Percentiles rank a stretch among this genome's conserved stretches.
Conservation (phyloP, 2,329 filamentous ascomycete genomes). For the Exophiala xenobiotica region DNA sequence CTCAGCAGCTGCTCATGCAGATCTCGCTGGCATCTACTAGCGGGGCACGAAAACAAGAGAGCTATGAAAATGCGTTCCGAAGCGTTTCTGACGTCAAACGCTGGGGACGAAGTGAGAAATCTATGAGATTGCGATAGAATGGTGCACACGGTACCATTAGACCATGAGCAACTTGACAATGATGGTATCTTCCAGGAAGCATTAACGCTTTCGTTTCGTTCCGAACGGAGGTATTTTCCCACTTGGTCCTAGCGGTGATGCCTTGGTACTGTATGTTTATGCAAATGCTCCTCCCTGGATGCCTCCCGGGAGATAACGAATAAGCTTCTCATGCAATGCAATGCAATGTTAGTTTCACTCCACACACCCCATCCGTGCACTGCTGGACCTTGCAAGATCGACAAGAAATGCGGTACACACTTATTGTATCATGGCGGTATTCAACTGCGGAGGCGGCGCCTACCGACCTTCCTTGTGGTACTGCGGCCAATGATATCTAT, state of each 20-base stretch:
- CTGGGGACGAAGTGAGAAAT: no score
- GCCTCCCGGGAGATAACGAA: neutral
- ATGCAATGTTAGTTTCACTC: neutral
- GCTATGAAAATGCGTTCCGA: neutral
- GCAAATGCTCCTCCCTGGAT: no score
- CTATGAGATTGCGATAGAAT: no score
- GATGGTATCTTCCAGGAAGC: no score
- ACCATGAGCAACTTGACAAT: no score
- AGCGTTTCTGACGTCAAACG: neutral
- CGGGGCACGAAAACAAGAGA: neutral
- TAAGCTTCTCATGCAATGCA: neutral
- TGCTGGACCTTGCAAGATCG: neutral
- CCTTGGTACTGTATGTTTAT: no score
- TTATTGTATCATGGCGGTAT: no score
- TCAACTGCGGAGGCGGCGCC: neutral
- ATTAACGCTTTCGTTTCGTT: neutral
- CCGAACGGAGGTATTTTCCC: constrained; percentile 41
- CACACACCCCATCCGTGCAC: neutral
- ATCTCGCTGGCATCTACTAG: no score
- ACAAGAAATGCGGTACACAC: neutral
- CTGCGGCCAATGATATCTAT: neutral
- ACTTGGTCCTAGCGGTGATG: constrained; percentile 37
- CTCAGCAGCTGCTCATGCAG: no score
- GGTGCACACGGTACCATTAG: no score
- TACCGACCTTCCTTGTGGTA: no score